A percentile compares a stretch with the other conserved stretches of the same genome.
phyloP scores from a whole-genome alignment of 345 rosid genomes.

The Syzygium jambos region DNA sequence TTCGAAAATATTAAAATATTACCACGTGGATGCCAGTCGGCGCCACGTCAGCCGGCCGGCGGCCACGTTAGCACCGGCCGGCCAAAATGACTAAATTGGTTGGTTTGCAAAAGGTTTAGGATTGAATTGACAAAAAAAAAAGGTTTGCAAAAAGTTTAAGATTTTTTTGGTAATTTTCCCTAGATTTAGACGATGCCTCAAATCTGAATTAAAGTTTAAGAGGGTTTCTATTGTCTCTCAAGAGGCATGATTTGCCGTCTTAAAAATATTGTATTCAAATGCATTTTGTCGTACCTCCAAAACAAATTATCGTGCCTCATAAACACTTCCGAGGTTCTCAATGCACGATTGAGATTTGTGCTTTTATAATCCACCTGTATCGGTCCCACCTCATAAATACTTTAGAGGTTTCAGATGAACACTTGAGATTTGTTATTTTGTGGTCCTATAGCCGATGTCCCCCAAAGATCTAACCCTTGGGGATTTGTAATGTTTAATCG shows the following conservation, averaged over 20 bases:
- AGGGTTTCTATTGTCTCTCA: background rate
- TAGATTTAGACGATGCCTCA: background rate
- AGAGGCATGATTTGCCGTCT: background rate
- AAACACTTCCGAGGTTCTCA: background rate
- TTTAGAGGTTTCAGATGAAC: no score
- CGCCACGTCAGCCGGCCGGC: no score
- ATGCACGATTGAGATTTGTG: background rate
- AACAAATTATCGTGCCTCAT: background rate
- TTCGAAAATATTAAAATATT: no score
- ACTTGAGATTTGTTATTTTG: no score
- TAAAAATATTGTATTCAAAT: no score
- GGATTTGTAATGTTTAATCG: background rate
- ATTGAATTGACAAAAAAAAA: no score
- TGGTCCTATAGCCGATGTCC: background rate
- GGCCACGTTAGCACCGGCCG: no score
- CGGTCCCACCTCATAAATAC: background rate
- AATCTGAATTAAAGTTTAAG: background rate
- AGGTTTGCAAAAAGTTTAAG: no score
- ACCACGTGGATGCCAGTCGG: no score
- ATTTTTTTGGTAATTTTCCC: no score
- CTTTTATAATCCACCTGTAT: background rate
- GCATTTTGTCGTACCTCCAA: background rate
- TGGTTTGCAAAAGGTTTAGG: no score
- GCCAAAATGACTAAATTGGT: no score
- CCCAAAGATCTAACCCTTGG: background rate